Evolutionary conservation across 371 early-diverging fungal genomes (phyloP), one percentile per base, ranked within the genome.

Genomic region (Syncephalastrum monosporum): DNA sequence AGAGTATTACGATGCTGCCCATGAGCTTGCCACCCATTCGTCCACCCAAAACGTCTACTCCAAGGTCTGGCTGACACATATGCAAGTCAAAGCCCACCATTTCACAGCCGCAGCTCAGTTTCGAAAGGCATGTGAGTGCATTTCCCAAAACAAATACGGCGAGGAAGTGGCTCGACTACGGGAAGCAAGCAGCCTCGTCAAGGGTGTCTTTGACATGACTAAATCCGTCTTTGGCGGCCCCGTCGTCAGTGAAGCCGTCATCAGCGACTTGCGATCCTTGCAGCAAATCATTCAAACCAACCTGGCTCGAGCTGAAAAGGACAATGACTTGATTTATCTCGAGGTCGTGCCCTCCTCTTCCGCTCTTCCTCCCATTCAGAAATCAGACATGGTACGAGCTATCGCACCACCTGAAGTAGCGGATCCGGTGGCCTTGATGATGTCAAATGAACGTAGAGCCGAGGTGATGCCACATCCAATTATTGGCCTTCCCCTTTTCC

Each of bases 271-370:
- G 5, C 63, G 61, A 27, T 78, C 85, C 1, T 70, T 89, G 8
- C 82, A 84, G 47, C 77, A 73, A 19, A 80, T 78, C 4, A 82
- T 91, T 12, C 60, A 67, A 24, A 73, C 76, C 33, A 86, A 88
- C 52, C 61, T 92, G 4, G 73, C 75, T 1, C 75, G 88, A 8
- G 93, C 96, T 7, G 86, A 87, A 51, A 92, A 90, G 70, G 96
- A 96, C 63, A 95, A 95, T 60, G 91, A 94, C 66, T 76, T 90
- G 47, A 91, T 96, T 17, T 96, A 93, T 65, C 67, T 93, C 49
- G 89, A 92, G 24, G 68, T 76, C 0, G 82, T 96, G 4, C 94
- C 95, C 0, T 61, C 79, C 4, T 56, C 78, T 4, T 69, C 84
- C 3, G 53, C 84, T 5, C 70, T 96, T 5, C 60, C 82, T 1